Conservation (phyloP, 2,329 filamentous ascomycete species). For the Alternaria rosae region DNA sequence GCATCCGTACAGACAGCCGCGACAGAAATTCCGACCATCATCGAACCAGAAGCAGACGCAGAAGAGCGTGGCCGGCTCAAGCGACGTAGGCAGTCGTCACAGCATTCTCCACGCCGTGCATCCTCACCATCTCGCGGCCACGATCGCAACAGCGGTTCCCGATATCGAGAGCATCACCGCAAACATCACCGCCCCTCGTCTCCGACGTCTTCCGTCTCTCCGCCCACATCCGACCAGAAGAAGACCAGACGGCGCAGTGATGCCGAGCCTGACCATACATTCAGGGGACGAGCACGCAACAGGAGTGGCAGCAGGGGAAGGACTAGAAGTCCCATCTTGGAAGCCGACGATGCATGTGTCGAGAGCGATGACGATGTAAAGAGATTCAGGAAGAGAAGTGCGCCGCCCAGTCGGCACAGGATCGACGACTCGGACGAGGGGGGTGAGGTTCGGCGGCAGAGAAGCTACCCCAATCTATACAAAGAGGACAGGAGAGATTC, state of each 20-base stretch:
- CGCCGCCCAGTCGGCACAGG: slow-evolving; percentile 44
- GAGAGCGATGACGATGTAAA: slow-evolving; percentile 37
- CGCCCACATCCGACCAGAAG: slow-evolving; percentile 27
- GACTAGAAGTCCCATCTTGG: slow-evolving; percentile 33
- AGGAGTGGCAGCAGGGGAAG: slow-evolving; percentile 30
- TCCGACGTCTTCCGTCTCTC: slow-evolving; percentile 32
- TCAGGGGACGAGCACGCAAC: slow-evolving; percentile 41
- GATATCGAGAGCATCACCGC: slow-evolving; percentile 41
- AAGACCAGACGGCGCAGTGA: slow-evolving; percentile 44
- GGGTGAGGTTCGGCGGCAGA: slow-evolving; percentile 43
- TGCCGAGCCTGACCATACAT: slow-evolving; percentile 46
- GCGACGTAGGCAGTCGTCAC: slow-evolving; percentile 38
- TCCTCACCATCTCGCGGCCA: slow-evolving; percentile 45
- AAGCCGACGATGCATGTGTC: slow-evolving; percentile 29
- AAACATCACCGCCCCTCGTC: slow-evolving; percentile 42
- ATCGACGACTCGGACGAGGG: slow-evolving; percentile 24
- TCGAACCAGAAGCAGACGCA: slow-evolving; percentile 45
- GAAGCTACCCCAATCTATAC: slow-evolving; percentile 49
- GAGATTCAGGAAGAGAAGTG: slow-evolving; percentile 42
- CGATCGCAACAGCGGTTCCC: slow-evolving; percentile 41
- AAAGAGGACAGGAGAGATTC: slow-evolving; percentile 28
- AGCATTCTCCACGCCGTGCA: slow-evolving; percentile 38
- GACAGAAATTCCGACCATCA: slow-evolving; percentile 51
- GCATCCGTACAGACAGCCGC: slow-evolving; percentile 42
- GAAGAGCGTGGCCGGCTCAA: slow-evolving; percentile 46